Conservation (phyloP, 805 yeast genomes). For the Candida wancherniae region DNA sequence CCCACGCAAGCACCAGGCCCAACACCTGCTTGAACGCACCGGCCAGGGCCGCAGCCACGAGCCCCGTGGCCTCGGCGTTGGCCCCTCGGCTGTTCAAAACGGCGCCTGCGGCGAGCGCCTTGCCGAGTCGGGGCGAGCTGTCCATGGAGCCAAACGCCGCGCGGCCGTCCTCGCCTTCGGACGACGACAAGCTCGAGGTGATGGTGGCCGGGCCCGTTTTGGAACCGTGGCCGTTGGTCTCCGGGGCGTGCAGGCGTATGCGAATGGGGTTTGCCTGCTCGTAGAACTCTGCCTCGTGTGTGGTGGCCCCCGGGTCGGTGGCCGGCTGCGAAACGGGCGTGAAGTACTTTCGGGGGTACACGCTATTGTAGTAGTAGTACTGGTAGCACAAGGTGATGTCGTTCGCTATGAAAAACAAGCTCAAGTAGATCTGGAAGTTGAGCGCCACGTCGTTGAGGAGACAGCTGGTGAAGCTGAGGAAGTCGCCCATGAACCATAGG, state of each 20-base stretch:
- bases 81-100: no score
- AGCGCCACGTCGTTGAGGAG: conserved; percentile 34
- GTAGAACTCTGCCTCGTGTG: conserved; percentile 5
- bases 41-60: conserved; percentile 12
- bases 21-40: conserved; percentile 10
- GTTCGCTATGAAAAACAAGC: conserved; percentile 44
- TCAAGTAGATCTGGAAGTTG: conserved; percentile 35
- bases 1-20: conserved; percentile 57
- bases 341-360: conserved; percentile 26
- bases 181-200: conserved; percentile 3
- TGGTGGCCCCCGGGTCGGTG: conserved; percentile 1
- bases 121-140: conserved; percentile 5
- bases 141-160: conserved; percentile 10
- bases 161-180: not conserved
- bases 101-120: conserved; percentile 11
- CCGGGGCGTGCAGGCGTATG: no score
- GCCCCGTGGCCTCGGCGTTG: no score
- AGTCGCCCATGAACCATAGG: conserved; percentile 58
- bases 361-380: conserved; percentile 60
- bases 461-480: conserved; percentile 37
- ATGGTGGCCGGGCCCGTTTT: conserved; percentile 4
- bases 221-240: not conserved
- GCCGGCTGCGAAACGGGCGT: not conserved
- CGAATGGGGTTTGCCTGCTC: conserved; percentile 9
- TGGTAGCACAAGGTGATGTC: conserved; percentile 68